These are phyloP conservation scores for Phytophthora colocasiae DNA, from an alignment of 352 stramenopile genomes.

Conservation along the genomic window DNA sequence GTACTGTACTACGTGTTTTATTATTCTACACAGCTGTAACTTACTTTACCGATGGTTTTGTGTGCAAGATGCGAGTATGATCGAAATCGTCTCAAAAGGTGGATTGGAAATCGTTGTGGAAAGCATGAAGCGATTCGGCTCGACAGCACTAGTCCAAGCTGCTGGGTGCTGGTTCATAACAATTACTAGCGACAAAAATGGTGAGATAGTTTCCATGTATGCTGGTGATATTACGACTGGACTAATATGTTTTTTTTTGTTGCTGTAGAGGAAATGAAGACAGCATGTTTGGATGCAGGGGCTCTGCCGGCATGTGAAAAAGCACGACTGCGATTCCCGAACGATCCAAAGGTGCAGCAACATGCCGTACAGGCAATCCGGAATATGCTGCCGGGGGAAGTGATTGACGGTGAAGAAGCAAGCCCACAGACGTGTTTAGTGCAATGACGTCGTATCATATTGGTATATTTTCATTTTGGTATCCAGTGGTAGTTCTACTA, in stretches of 20 bases:
- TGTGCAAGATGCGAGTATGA: conserved; percentile 53
- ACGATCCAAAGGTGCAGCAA: conserved; percentile 60
- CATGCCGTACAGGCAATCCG: conserved; percentile 57
- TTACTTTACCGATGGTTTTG: background rate
- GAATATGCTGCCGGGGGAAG: conserved; percentile 37
- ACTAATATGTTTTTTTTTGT: background rate
- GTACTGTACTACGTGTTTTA: conserved; percentile 15
- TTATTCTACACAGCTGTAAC: background rate
- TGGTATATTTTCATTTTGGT: conserved; percentile 11
- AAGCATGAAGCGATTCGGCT: conserved; percentile 61
- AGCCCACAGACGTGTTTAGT: conserved; percentile 14
- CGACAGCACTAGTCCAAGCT: conserved; percentile 55
- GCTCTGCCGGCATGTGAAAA: conserved; percentile 60
- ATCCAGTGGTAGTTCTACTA: background rate
- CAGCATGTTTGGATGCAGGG: conserved; percentile 55
- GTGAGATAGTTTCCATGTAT: conserved; percentile 20
- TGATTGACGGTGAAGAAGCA: conserved; percentile 13
- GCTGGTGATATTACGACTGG: background rate
- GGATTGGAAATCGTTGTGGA: conserved; percentile 53
- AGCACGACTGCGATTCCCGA: conserved; percentile 51
- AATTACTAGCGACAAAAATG: conserved; percentile 56
- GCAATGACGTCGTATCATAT: conserved; percentile 19
- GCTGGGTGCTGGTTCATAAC: conserved; percentile 62
- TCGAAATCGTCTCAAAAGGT: conserved; percentile 64
- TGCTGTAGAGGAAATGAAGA: conserved; percentile 51